Evolutionary conservation across 306 rosid genomes (phyloP), one percentile per base, ranked within the genome.

Genomic region (Biancaea sappan): DNA sequence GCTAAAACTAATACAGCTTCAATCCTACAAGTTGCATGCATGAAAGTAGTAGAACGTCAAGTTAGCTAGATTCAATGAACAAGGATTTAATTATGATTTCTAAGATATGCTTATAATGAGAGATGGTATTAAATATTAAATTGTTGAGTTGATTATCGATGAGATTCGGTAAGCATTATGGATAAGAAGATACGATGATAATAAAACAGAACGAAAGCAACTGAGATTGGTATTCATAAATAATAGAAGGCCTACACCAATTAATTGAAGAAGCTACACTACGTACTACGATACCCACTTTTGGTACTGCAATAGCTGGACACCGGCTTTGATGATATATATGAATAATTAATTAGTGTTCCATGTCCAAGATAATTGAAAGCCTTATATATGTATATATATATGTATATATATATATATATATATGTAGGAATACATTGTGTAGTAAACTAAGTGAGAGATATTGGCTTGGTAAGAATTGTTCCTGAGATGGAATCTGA

Each of bases 241-340:
- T 44, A 44, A 15, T 15, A 4, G 2, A 16, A 44, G 51, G 51
- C 19, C 51, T 19, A 44, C 18, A 44, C 14, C 0, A 14, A 14
- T 44, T 14, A 14, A 14, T 44, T 14, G 13, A 38, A 7, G 44
- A 38, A 38, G 44, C 44, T 7, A 43, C 48, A 43, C 15, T 12
- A n/a, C n/a, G n/a, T n/a, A n/a, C n/a, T 43, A 2, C n/a, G 2
- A 31, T 31, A 31, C 5, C 3, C 34, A 31, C 40, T 14, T 41
- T 41, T 41, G 47, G 28, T 68, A 46, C 46, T 56, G 69, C 61
- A 58, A 46, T 57, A 58, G 70, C 75, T 68, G 80, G 69, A 77
- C 46, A 58, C 64, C 40, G 75, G 75, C 63, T 77, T 69, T 47
- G 54, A 57, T 43, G 4, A n/a, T 10, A 18, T 15, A 51, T 16